Percentiles rank a stretch among this genome's conserved stretches.
Conservation (phyloP, 2,329 filamentous ascomycete species). For the Chaetomium globosum region DNA sequence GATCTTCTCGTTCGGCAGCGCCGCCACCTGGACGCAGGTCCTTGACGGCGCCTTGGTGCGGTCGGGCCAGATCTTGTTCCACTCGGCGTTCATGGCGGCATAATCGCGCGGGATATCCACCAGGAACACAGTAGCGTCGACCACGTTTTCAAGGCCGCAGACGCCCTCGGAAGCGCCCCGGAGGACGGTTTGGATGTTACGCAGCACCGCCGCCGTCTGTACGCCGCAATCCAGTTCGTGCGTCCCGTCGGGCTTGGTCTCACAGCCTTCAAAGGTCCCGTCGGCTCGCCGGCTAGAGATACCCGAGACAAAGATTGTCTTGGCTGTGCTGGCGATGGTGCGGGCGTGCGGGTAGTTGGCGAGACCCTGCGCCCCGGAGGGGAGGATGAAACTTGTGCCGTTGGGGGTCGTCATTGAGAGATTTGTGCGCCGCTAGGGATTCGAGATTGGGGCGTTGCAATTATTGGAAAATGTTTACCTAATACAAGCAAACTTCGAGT, state of each 20-base stretch:
- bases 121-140: conserved; percentile 43
- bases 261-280: conserved; percentile 42
- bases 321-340: conserved; percentile 34
- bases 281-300: conserved; percentile 42
- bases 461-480: not conserved
- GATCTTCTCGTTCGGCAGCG: conserved; percentile 41
- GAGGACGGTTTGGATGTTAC: conserved; percentile 41
- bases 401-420: conserved; percentile 35
- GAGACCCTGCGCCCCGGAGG: conserved; percentile 40
- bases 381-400: conserved; percentile 40
- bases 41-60: conserved; percentile 40
- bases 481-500: not conserved
- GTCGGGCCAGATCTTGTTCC: conserved; percentile 43
- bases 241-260: conserved; percentile 34
- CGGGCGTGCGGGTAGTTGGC: conserved; percentile 45
- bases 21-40: conserved; percentile 43
- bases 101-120: conserved; percentile 41
- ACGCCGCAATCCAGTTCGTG: conserved; percentile 39
- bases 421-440: not conserved
- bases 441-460: not conserved
- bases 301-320: conserved; percentile 41
- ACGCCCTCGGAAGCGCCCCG: conserved; percentile 39
- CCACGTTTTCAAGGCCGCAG: conserved; percentile 40
- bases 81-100: conserved; percentile 43
- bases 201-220: conserved; percentile 43